Evolutionary conservation across 176 grass and related monocot genomes (phyloP).

Genomic region (Chrysopogon serrulatus): DNA sequence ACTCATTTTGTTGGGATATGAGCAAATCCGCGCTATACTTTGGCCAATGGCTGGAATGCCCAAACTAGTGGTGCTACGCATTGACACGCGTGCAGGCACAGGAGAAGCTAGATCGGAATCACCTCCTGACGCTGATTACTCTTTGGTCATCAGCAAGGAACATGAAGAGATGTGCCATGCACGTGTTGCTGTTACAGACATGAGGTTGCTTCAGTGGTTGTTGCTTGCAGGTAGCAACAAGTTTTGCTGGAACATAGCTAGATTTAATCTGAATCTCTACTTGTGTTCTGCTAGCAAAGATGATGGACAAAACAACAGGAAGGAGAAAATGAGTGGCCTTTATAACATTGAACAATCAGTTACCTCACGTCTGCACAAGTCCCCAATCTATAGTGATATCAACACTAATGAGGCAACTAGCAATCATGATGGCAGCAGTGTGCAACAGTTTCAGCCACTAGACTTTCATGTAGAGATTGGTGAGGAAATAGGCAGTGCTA

Average conservation of each 20-base stretch:
- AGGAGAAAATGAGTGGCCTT: not conserved
- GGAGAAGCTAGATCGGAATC: too few relatives aligned
- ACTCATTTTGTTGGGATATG: not conserved
- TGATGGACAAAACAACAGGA: not conserved
- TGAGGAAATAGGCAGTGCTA: not conserved
- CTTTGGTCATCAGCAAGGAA: not conserved
- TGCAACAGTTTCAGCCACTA: not conserved
- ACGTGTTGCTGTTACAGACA: not conserved
- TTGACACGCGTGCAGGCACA: not conserved
- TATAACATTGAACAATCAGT: not conserved
- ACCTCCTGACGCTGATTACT: not conserved
- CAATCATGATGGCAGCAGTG: not conserved
- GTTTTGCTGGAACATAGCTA: not conserved
- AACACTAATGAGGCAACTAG: not conserved
- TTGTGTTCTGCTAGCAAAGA: not conserved
- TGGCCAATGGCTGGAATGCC: not conserved
- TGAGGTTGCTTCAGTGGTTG: not conserved
- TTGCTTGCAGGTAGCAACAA: not conserved
- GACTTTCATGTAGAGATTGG: not conserved
- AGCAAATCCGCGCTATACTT: not conserved
- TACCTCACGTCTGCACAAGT: not conserved
- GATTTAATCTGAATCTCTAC: not conserved
- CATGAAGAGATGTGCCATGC: too few relatives aligned
- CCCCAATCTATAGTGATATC: not conserved
- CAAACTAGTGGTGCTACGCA: not conserved